phyloP scores from a whole-genome alignment of 345 rosid species.

The Lumnitzera racemosa region DNA sequence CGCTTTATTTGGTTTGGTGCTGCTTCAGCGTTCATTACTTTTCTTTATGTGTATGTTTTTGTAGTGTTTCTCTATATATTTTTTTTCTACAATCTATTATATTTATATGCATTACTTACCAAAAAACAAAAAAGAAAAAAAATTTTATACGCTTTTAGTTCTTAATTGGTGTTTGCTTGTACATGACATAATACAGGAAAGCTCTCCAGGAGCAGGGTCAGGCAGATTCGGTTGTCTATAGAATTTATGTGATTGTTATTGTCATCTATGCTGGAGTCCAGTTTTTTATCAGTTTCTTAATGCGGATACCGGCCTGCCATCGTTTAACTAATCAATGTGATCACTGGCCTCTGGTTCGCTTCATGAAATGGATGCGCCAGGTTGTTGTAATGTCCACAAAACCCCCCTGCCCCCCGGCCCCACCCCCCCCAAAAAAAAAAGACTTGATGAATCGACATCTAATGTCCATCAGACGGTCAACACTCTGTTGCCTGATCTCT shows the following conservation, averaged over 20 bases:
- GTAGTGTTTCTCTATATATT: slow-evolving; percentile 6
- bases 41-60: slow-evolving; percentile 83
- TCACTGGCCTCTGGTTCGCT: slow-evolving; percentile 63
- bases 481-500: not conserved
- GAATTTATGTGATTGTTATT: slow-evolving; percentile 65
- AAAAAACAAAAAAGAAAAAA: no score
- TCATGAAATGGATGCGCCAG: slow-evolving; percentile 98
- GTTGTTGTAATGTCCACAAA: slow-evolving; percentile 21
- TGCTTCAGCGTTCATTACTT: slow-evolving; percentile 68
- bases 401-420: not conserved
- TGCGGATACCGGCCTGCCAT: slow-evolving; percentile 87
- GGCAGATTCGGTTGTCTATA: slow-evolving; percentile 41
- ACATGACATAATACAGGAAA: slow-evolving; percentile 38
- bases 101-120: not conserved
- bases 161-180: slow-evolving; percentile 8
- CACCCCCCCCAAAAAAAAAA: not conserved
- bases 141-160: slow-evolving; percentile 2
- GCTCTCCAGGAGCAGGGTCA: slow-evolving; percentile 53
- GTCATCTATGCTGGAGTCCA: slow-evolving; percentile 81
- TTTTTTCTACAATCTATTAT: slow-evolving; percentile 6
- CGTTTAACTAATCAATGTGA: slow-evolving; percentile 74
- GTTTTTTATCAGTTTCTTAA: slow-evolving; percentile 69
- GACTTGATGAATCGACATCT: no score
- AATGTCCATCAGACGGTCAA: not conserved
- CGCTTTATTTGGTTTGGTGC: slow-evolving; percentile 77